A percentile compares a stretch with the other conserved stretches of the same genome.
These are phyloP conservation scores for Candida labiduridarum DNA, from an alignment of 1,139 yeast genomes.

Conservation along the genomic window DNA sequence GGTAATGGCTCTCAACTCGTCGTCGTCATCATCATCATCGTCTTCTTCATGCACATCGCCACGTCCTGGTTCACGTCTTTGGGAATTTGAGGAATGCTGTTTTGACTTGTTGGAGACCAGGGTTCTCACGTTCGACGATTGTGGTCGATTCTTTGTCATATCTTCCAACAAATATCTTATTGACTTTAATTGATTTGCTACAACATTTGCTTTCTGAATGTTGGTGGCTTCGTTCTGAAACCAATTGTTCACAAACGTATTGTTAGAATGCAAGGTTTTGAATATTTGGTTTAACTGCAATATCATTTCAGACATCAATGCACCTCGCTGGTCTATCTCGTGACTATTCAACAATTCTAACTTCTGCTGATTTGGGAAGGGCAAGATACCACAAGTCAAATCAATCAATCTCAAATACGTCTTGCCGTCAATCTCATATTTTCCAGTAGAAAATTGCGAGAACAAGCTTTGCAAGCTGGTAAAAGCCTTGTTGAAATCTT, in stretches of 20 bases:
- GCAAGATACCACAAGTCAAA: slow-evolving; percentile 59
- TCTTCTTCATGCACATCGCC: slow-evolving; percentile 19
- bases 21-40: slow-evolving; percentile 43
- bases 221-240: slow-evolving; percentile 52
- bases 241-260: slow-evolving; percentile 44
- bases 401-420: slow-evolving; percentile 50
- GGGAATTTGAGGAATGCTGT: not conserved
- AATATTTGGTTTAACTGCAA: slow-evolving; percentile 38
- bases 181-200: slow-evolving; percentile 62
- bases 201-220: slow-evolving; percentile 57
- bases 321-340: slow-evolving; percentile 36
- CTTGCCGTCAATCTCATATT: slow-evolving; percentile 27
- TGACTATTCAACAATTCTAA: slow-evolving; percentile 39
- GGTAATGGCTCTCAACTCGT: slow-evolving; percentile 46
- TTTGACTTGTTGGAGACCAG: not conserved
- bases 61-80: not conserved
- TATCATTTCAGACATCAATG: slow-evolving; percentile 34
- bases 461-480: slow-evolving; percentile 37
- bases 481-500: slow-evolving; percentile 47
- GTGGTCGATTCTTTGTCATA: slow-evolving; percentile 33
- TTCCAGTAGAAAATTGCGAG: slow-evolving; percentile 26
- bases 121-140: slow-evolving; percentile 4
- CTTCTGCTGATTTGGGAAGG: slow-evolving; percentile 55
- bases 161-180: slow-evolving; percentile 58
- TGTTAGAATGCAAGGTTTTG: slow-evolving; percentile 34